phyloP scores from a whole-genome alignment of 2,329 filamentous ascomycete genomes.

The Hortaea werneckii region DNA sequence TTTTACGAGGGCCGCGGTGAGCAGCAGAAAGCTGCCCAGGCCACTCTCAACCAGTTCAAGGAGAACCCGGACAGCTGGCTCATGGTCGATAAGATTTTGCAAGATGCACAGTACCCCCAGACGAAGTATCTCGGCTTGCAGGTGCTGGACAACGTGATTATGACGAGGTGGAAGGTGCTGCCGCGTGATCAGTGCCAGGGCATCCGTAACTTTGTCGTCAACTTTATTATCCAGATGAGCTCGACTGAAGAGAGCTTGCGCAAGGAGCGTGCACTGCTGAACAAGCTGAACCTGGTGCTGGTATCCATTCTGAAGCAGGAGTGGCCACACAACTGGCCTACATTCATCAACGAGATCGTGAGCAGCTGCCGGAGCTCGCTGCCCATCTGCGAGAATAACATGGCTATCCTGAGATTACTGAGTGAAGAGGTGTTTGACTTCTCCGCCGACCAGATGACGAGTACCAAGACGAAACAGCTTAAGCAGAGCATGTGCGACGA shows the following conservation, averaged over 20 bases:
- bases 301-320: slow-evolving; percentile 98
- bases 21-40: slow-evolving; percentile 91
- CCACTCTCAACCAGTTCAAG: slow-evolving; percentile 93
- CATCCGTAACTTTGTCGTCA: slow-evolving; percentile 97
- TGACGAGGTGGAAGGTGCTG: slow-evolving; percentile 97
- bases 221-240: slow-evolving; percentile 94
- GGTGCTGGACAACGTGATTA: slow-evolving; percentile 95
- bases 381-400: slow-evolving; percentile 99
- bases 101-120: slow-evolving; percentile 84
- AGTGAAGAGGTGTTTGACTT: slow-evolving; percentile 99
- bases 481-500: slow-evolving; percentile 99
- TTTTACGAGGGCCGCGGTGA: slow-evolving; percentile 91
- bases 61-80: slow-evolving; percentile 98
- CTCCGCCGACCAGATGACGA: slow-evolving; percentile 99
- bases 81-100: slow-evolving; percentile 91
- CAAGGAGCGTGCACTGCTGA: slow-evolving; percentile 77
- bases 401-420: slow-evolving; percentile 89
- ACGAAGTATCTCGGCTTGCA: slow-evolving; percentile 97
- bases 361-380: slow-evolving; percentile 89
- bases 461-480: slow-evolving; percentile 85
- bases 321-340: slow-evolving; percentile 99
- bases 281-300: slow-evolving; percentile 96
- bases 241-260: slow-evolving; percentile 79
- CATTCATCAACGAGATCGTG: slow-evolving; percentile 99
- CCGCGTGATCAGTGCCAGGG: slow-evolving; percentile 93